Percentiles rank a stretch among this genome's conserved stretches.
These are phyloP conservation scores for Phyllosticta paracitricarpa DNA, from an alignment of 2,329 filamentous ascomycete genomes.

Conservation along the genomic window DNA sequence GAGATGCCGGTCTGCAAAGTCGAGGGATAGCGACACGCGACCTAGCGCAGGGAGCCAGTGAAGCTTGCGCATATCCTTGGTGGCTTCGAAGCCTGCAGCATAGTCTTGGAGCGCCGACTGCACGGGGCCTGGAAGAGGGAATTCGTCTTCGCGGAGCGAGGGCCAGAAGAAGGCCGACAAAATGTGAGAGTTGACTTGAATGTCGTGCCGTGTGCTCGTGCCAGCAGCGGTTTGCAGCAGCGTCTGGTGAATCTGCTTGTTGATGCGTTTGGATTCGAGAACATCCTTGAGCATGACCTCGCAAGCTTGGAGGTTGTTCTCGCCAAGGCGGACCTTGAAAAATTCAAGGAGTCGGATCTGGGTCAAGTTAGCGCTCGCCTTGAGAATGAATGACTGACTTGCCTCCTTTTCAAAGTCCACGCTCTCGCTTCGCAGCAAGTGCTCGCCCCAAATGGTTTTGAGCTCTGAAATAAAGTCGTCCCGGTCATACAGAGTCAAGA, in stretches of 20 bases:
- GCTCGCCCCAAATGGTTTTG: constrained; percentile 77
- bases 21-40: constrained; percentile 68
- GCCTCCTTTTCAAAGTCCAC: constrained; percentile 61
- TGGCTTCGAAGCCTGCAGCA: constrained; percentile 61
- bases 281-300: constrained; percentile 98
- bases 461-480: constrained; percentile 96
- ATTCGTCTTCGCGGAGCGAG: constrained; percentile 59
- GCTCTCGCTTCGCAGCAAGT: constrained; percentile 55
- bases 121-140: constrained; percentile 52
- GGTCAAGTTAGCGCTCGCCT: neutral
- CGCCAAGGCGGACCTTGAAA: constrained; percentile 80
- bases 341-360: constrained; percentile 65
- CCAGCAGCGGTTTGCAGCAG: neutral
- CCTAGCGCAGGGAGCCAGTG: constrained; percentile 81
- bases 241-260: constrained; percentile 45
- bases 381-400: neutral
- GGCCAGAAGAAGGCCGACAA: constrained; percentile 94
- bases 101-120: constrained; percentile 57
- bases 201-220: constrained; percentile 13
- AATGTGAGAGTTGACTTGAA: constrained; percentile 66
- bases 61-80: constrained; percentile 77
- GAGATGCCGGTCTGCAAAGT: constrained; percentile 70
- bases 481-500: constrained; percentile 79
- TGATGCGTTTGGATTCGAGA: constrained; percentile 67
- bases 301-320: constrained; percentile 76